Evolutionary conservation across 2,329 filamentous ascomycete genomes (phyloP), one percentile per base, ranked within the genome.

Genomic region (Fusarium nurragi): DNA sequence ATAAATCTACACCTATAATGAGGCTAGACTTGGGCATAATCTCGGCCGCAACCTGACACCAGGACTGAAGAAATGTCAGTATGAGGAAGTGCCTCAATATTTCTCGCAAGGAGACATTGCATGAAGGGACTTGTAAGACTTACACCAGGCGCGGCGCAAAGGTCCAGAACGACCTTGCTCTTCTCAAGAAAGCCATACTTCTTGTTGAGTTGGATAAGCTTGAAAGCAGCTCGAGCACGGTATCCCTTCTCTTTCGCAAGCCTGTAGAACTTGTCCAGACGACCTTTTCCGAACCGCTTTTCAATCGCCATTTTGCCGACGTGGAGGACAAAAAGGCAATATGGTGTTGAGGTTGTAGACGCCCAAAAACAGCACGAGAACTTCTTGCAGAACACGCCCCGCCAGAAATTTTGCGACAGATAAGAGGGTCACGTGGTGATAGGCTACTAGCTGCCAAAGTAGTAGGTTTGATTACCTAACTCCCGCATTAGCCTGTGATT

Each of bases 171-270:
- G 73, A 98, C 95, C 83, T 92, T 97, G 80, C 93, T 96, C 84
- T 96, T 94, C 79, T 98, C 93, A 71, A 99, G 83, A 79, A 99
- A 99, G 70, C 93, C 92, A 90, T 97, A 99, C 77, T 97, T 98
- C 81, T 98, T 97, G 83, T 99, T 99, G 73, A 99, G 83, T 78
- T 99, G 94, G 70, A 99, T 94, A 71, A 99, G 82, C 82, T 99
- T 99, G 86, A 98, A 98, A 54, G 95, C 94, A 71, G 95, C 94
- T 85, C 95, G 88, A 63, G 95, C 94, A 74, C 95, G 86, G 77
- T 97, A 99, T 64, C 95, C 95, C 79, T 97, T 98, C 78, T 99
- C 95, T 80, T 99, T 99, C 63, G 95, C 95, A 73, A 98, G 89
- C 77, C 94, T 94, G 81, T 98, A 99, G 92, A 94, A 98, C 80